Conservation (phyloP, 345 rosid species). For the Bruguiera gymnorhiza region DNA sequence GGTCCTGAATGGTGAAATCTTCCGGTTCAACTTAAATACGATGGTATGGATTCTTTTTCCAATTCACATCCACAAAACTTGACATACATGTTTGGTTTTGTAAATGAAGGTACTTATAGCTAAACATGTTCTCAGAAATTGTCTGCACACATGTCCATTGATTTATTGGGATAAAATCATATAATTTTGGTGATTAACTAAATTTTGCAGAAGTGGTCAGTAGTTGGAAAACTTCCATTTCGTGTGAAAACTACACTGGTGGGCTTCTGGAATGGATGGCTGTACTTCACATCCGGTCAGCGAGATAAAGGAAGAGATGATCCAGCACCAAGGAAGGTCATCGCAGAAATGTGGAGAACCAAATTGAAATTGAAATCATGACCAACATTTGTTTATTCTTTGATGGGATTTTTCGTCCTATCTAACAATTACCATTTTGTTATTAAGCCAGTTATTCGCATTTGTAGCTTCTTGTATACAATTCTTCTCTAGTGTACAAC, state of each 20-base stretch:
- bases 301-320: conserved; percentile 82
- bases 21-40: conserved; percentile 71
- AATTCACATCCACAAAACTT: background rate
- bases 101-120: background rate
- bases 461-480: background rate
- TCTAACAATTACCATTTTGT: background rate
- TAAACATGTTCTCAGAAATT: too few relatives aligned
- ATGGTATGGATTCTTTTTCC: conserved; percentile 40
- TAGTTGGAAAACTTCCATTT: conserved; percentile 81
- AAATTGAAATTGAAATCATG: conserved; percentile 55
- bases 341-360: conserved; percentile 90
- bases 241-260: conserved; percentile 88
- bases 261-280: conserved; percentile 76
- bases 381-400: conserved; percentile 11
- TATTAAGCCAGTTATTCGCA: background rate
- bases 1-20: conserved; percentile 80
- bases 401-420: conserved; percentile 12
- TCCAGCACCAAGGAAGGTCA: conserved; percentile 79
- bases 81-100: background rate
- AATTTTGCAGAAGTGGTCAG: conserved; percentile 71
- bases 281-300: conserved; percentile 95
- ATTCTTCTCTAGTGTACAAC: too few relatives aligned
- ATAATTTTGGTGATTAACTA: background rate
- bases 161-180: too few relatives aligned
- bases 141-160: too few relatives aligned